Base-by-base conservation (phyloP, 441 rosid genomes). In the Jatropha multifida region DNA sequence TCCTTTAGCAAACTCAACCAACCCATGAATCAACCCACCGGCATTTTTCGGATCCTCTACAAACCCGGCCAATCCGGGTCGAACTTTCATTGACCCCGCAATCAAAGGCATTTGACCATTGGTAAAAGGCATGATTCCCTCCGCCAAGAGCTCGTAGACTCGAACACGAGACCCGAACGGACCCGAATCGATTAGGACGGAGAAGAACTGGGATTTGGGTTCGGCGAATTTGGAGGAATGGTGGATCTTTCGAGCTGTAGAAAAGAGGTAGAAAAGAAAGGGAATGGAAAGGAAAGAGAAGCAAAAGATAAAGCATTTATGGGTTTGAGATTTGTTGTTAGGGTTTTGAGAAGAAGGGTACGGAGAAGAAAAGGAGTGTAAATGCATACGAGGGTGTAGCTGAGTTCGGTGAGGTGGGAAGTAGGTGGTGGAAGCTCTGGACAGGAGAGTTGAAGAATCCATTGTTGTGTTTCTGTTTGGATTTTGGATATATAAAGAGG, bases 361-460 rank as follows among this genome's bases (percentile, higher is more conserved):
- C 26, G 80, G 48, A 9, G 83, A 51, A 54, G 83, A 11, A 54
- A 74, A 41, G 17, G 79, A 27, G 72, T 67, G 65, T 71, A 78
- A 44, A 61, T 82, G 86, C 89, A 86, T 82, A 72, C 87, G 87
- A 38, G 89, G 89, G 76, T 82, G 89, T 13, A 86, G 76, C 79
- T 86, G 89, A 5, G 89, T 82, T 5, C 87, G 87, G 81, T 86
- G 89, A 18, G 78, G 89, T 46, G 87, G 89, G 79, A 84, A 77
- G 86, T 75, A 79, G 67, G 84, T 46, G 26, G 83, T 59, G 1
- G 85, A 56, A 55, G 81, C 40, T 60, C 86, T 81, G 70, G 82
- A 72, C 65, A 78, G 87, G 23, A 80, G 76, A 15, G 62, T 62
- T 23, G 82, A 72, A 61, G 42, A 85, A 66, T 79, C 86, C 88